Evolutionary conservation across 495 filamentous ascomycete species (phyloP), one percentile per base, ranked within the genome.

Genomic region (Penicillium malachiteum): DNA sequence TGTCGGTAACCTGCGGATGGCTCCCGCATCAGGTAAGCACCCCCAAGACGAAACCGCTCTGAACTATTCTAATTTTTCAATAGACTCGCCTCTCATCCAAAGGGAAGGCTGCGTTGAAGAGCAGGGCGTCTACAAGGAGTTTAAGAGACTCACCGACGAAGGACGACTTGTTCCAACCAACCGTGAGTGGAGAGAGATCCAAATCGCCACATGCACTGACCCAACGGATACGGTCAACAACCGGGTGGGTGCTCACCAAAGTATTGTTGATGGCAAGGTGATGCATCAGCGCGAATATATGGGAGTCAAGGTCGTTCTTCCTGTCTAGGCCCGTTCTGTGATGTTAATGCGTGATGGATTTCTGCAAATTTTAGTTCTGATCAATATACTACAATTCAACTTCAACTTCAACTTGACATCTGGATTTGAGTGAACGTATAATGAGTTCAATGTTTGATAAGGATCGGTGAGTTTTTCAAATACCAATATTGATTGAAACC

Each of bases 241-340:
- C 55, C 40, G 65, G 7, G 63, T 75, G 33, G 72, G 72, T 37
- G 71, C 60, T 26, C 52, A 75, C 46, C 72, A 75, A 43, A 64
- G 71, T 0, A 32, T 75, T 1, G 67, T 75, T 49, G 66, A 75
- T 52, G 72, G 72, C 12, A 75, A 73, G 57, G 32, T 75, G 16
- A 73, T 75, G 70, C 69, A 72, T 50, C 72, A 75, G 52, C 59
- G 71, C 16, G 72, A 75, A 48, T 75, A 75, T 47, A 73, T 74
- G 72, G 72, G 71, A 30, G 66, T 75, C 12, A 75, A 75, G 56
- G 72, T 75, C 48, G 66, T 75, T 16, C 48, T 74, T 37, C 72
- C 72, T 33, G 71, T 75, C 44, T 74, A 50, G 21, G 4, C 21
- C 21, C 4, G 21, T 26, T 26, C 4, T 26, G 21, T 26, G 21